phyloP scores from a whole-genome alignment of 345 rosid genomes.

The Gossypium longicalyx region DNA sequence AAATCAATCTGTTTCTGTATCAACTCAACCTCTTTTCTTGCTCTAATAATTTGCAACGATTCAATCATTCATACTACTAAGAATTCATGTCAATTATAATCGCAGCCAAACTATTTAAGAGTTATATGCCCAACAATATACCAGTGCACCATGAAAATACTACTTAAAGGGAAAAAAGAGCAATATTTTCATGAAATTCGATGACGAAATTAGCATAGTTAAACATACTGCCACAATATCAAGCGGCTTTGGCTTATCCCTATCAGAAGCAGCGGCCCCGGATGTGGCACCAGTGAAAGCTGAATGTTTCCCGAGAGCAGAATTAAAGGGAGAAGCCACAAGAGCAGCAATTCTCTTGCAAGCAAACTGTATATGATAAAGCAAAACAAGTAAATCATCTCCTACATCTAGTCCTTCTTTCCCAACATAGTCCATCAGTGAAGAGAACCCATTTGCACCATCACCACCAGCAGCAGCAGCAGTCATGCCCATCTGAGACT shows the following conservation, averaged over 20 bases:
- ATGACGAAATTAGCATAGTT: not conserved
- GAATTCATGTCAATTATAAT: not conserved
- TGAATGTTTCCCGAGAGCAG: slow-evolving; percentile 48
- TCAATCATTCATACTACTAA: not conserved
- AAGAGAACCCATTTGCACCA: slow-evolving; percentile 26
- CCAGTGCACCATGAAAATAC: not conserved
- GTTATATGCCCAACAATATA: not conserved
- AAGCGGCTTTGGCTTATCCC: slow-evolving; percentile 86
- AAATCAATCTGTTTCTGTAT: not conserved
- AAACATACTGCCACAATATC: slow-evolving; percentile 67
- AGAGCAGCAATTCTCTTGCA: slow-evolving; percentile 88
- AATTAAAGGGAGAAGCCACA: slow-evolving; percentile 82
- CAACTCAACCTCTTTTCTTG: not conserved
- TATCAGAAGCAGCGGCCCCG: slow-evolving; percentile 39
- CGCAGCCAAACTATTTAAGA: not conserved
- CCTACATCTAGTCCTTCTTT: slow-evolving; percentile 51
- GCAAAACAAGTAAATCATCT: slow-evolving; percentile 65
- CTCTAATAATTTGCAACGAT: not conserved
- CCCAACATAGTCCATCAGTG: slow-evolving; percentile 52
- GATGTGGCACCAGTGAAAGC: slow-evolving; percentile 16
- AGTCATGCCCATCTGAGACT: slow-evolving; percentile 31
- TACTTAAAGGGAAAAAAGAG: not conserved
- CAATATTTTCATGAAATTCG: not conserved
- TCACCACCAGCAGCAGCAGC: slow-evolving; percentile 12
- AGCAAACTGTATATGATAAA: slow-evolving; percentile 79